Base-by-base conservation (phyloP, 2,329 filamentous ascomycete genomes). In the Chrysoporthe deuterocubensis region DNA sequence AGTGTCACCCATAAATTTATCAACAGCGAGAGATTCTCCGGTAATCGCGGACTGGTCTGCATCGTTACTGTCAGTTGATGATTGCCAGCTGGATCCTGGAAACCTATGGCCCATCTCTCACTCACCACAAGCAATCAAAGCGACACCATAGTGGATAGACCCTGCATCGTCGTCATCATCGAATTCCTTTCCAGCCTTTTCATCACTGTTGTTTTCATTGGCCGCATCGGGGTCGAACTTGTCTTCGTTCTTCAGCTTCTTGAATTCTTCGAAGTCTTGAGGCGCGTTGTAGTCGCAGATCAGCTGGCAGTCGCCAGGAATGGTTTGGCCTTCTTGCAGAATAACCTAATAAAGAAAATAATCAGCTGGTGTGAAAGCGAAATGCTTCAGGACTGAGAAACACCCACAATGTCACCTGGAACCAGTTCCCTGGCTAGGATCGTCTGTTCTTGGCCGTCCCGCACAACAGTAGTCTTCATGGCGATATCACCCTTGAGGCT, bases 1-100 rank as follows among this genome's bases (percentile, higher is more conserved):
- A 70, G 85, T 83, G 75, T 93, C 91, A 70, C 90, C 89, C 87
- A 93, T 91, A 82, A 91, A 92, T 81, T 91, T 91, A 80, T 91
- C 89, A 71, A 93, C 91, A 72, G 91, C 91, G 72, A 93, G 88
- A 70, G 77, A 62, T n/a, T 62, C 60, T 50, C 60, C 60, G 6
- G 60, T 62, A 5, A 52, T 62, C 6, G 44, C 46, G 21, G 60
- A 62, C 18, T 48, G 59, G 59, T 61, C 59, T 61, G 16, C 9
- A 34, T 43, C 1, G n/a, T 16, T 5, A 43, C 13, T 26, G 26
- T 61, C 13, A 61, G 58, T 48, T 42, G 5, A 8, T 4, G 18
- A 63, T 4, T 9, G 26, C 18, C 34, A 26, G 26, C 11, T 18
- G 34, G 11, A 4, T 9, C 16, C 26, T 26, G 26, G 3, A 34